Conservation (phyloP, 2,329 filamentous ascomycete species). For the Paecilomyces fulvus region DNA sequence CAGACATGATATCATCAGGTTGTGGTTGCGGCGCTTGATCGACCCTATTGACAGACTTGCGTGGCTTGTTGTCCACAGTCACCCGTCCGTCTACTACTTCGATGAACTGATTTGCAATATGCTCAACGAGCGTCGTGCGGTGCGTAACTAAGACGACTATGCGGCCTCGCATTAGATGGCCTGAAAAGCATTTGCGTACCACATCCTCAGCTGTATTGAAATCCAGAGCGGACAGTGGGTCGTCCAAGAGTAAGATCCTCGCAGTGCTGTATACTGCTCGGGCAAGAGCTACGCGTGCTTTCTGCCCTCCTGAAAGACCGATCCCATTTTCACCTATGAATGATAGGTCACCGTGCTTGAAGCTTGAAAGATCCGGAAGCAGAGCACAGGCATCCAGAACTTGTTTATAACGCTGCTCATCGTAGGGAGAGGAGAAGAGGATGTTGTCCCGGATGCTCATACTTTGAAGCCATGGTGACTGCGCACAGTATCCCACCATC, state of each 20-base stretch:
- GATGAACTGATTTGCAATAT: conserved; percentile 65
- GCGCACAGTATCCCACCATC: conserved; percentile 55
- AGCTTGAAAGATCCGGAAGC: conserved; percentile 52
- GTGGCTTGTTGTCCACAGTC: conserved; percentile 38
- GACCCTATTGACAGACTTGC: conserved; percentile 35
- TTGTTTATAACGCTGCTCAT: conserved; percentile 59
- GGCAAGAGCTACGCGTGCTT: conserved; percentile 52
- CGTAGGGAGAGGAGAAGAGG: conserved; percentile 56
- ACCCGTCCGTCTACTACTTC: conserved; percentile 57
- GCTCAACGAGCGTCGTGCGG: conserved; percentile 60
- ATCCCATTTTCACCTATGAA: conserved; percentile 55
- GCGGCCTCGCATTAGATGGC: conserved; percentile 46
- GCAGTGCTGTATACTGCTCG: conserved; percentile 51
- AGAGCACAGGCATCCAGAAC: conserved; percentile 60
- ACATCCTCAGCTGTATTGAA: conserved; percentile 57
- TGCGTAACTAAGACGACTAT: conserved; percentile 56
- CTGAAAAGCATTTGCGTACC: conserved; percentile 49
- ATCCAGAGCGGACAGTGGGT: conserved; percentile 53
- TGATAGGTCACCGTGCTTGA: conserved; percentile 56
- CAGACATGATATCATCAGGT: conserved; percentile 10
- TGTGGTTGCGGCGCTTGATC: conserved; percentile 10
- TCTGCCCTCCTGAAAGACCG: conserved; percentile 54
- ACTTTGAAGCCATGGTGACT: conserved; percentile 60
- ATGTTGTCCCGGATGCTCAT: conserved; percentile 65
- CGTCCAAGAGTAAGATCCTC: conserved; percentile 49